Percentiles rank a stretch among this genome's conserved stretches.
Evolutionary conservation across 305 asterid genomes (phyloP).

Genomic region (Fraxinus latifolia): DNA sequence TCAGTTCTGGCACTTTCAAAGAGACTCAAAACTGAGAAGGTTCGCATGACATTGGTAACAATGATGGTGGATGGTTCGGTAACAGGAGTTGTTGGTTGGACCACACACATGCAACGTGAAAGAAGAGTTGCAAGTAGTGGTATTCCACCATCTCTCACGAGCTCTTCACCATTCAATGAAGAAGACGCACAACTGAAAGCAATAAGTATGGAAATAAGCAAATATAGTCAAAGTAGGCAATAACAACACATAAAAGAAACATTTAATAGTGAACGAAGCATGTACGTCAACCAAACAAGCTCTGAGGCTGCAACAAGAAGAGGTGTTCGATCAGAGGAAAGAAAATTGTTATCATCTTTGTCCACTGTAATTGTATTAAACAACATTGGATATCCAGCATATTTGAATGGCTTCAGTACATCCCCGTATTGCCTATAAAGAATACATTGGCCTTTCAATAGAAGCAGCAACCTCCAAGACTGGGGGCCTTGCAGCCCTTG

Average conservation of each 20-base stretch:
- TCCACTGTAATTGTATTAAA: conserved; percentile 91
- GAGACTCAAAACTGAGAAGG: conserved; percentile 83
- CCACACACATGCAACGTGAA: conserved; percentile 95
- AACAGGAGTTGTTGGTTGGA: conserved; percentile 84
- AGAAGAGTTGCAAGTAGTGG: conserved; percentile 89
- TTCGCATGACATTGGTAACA: conserved; percentile 80
- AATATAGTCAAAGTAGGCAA: neutral
- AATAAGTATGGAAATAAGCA: conserved; percentile 12
- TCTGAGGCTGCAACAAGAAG: conserved; percentile 93
- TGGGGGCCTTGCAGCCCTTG: conserved; percentile 99
- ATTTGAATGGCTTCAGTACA: conserved; percentile 87
- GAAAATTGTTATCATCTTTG: conserved; percentile 80
- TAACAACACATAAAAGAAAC: neutral
- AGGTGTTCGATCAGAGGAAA: conserved; percentile 88
- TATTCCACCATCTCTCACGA: conserved; percentile 93
- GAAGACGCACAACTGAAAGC: conserved; percentile 86
- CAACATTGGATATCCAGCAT: conserved; percentile 98
- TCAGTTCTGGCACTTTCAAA: conserved; percentile 88
- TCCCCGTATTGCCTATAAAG: conserved; percentile 81
- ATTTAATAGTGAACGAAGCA: conserved; percentile 20
- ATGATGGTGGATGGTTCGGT: conserved; percentile 75
- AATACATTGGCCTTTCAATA: conserved; percentile 94
- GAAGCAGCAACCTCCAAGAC: conserved; percentile 85
- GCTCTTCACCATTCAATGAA: conserved; percentile 96
- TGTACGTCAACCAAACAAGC: conserved; percentile 97